Evolutionary conservation across 2,329 filamentous ascomycete species (phyloP), one percentile per base, ranked within the genome.

Genomic region (Camptophora hylomeconis): DNA sequence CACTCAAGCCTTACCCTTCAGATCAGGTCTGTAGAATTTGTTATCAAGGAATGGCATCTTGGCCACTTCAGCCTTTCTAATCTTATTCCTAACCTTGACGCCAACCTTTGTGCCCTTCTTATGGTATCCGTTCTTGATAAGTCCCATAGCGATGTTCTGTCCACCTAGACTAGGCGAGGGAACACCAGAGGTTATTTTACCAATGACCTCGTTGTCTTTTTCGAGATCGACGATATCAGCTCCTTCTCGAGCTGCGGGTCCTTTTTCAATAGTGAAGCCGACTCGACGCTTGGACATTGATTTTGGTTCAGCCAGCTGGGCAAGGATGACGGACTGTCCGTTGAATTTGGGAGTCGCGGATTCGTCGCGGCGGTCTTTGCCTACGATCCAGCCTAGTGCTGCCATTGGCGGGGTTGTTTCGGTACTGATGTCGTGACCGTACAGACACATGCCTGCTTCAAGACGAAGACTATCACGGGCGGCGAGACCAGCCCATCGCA

Each of bases 371-470:
- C 87, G 73, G 32, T 77, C 72, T 50, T 83, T 84, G 40, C 80
- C 76, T 36, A 98, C 75, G 48, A 94, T 71, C 87, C 89, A 98
- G 36, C 64, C 64, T 0, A 82, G 57, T 2, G 62, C 65, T 2
- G 69, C 76, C 49, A 74, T 69, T 4, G 78, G 72, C 1, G 77
- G 76, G 2, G 77, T 80, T 7, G 70, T 78, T 0, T 61, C 62
- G 33, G 93, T 87, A 52, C 92, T 75, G 20, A 98, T 70, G 54
- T 98, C 89, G 58, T 95, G 83, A n/a, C 89, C 89, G 59, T 98
- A 98, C n/a, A 98, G 69, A 56, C 89, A 98, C 87, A 98, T 92
- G 37, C 89, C 89, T 1, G 89, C 89, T 61, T 98, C 89, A 17
- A 98, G 73, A 25, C 89, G 76, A 35, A 98, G 72, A 37, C 80